These are phyloP conservation scores for Penicillium sp. DNA, from an alignment of 2,329 filamentous ascomycete species.

Conservation along the genomic window DNA sequence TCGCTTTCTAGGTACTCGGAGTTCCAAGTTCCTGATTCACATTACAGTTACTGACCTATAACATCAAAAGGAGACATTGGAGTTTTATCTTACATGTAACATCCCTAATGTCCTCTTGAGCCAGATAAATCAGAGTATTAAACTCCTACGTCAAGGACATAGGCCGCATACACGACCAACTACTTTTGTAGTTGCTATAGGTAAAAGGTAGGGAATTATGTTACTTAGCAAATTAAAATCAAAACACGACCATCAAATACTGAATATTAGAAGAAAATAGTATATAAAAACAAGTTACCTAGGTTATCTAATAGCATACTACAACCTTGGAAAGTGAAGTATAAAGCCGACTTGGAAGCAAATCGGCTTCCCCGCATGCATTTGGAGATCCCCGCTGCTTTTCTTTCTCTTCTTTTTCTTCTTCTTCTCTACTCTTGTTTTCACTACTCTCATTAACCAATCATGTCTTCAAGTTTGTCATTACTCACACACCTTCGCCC, in stretches of 20 bases:
- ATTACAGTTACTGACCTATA: too few relatives aligned
- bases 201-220: not conserved
- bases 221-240: not conserved
- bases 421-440: not conserved
- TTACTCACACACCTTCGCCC: conserved; percentile 1
- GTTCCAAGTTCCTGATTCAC: not conserved
- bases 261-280: not conserved
- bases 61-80: too few relatives aligned
- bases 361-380: conserved; percentile 12
- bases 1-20: not conserved
- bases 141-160: too few relatives aligned
- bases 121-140: too few relatives aligned
- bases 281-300: not conserved
- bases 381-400: conserved; percentile 2
- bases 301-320: too few relatives aligned
- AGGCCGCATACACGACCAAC: not conserved
- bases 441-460: not conserved
- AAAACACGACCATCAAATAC: not conserved
- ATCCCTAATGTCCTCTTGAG: too few relatives aligned
- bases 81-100: too few relatives aligned
- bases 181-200: not conserved
- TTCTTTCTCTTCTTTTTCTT: not conserved
- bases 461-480: not conserved
- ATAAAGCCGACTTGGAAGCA: conserved; percentile 10
- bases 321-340: not conserved